phyloP scores from a whole-genome alignment of 768 basidiomycete genomes.

The Tremella fuciformis region DNA sequence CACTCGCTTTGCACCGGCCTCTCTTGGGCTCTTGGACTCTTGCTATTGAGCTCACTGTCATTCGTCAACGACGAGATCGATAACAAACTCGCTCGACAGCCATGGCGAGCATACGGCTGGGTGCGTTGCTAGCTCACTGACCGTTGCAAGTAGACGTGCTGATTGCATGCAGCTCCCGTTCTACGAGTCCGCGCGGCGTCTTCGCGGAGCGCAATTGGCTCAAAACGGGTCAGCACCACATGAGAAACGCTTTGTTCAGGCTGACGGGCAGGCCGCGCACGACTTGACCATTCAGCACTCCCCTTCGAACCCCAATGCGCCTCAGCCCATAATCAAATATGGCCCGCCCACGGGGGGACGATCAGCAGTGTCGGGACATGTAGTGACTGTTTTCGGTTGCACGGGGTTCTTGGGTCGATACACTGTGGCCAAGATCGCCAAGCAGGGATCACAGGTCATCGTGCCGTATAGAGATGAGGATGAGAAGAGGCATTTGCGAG shows the following conservation, averaged over 20 bases:
- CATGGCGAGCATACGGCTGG: slow-evolving; percentile 27
- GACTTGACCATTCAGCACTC: slow-evolving; percentile 42
- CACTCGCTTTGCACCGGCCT: slow-evolving; percentile 14
- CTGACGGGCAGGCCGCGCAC: slow-evolving; percentile 38
- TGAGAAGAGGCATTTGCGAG: slow-evolving; percentile 80
- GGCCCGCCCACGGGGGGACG: slow-evolving; percentile 64
- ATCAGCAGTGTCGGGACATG: slow-evolving; percentile 82
- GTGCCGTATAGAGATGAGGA: slow-evolving; percentile 94
- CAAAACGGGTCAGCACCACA: slow-evolving; percentile 24
- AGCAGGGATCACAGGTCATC: slow-evolving; percentile 87
- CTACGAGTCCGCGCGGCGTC: slow-evolving; percentile 22
- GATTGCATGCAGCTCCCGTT: slow-evolving; percentile 23
- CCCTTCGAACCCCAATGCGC: slow-evolving; percentile 18
- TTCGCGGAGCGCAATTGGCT: slow-evolving; percentile 11
- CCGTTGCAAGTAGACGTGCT: not conserved
- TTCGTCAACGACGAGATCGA: slow-evolving; percentile 14
- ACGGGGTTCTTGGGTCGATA: slow-evolving; percentile 95
- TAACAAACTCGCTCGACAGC: not conserved
- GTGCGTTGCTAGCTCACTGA: slow-evolving; percentile 11
- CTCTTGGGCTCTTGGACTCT: not conserved
- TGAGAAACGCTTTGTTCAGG: not conserved
- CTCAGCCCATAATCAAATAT: slow-evolving; percentile 63
- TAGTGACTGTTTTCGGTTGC: slow-evolving; percentile 93
- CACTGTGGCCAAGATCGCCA: slow-evolving; percentile 91
- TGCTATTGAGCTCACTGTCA: not conserved